Conservation (phyloP, 768 basidiomycete species). For the Collybia sp. region DNA sequence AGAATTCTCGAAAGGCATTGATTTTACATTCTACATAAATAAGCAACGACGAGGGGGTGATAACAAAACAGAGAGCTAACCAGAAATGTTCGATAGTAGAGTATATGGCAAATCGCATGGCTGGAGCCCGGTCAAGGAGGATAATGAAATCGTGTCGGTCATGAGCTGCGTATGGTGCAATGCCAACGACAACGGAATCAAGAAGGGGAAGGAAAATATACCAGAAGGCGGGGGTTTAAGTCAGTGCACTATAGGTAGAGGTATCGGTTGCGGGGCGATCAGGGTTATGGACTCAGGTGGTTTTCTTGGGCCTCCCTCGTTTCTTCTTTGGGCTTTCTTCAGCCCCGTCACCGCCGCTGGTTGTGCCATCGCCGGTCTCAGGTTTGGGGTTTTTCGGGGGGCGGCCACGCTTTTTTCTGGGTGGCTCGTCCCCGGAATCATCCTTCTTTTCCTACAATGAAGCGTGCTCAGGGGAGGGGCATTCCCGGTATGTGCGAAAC, state of each 20-base stretch:
- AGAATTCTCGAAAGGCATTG: slow-evolving; percentile 3
- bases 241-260: background rate
- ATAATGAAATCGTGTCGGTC: slow-evolving; percentile 28
- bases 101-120: slow-evolving; percentile 20
- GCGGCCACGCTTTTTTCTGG: slow-evolving; percentile 67
- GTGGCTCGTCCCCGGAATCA: slow-evolving; percentile 41
- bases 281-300: slow-evolving; percentile 8
- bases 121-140: slow-evolving; percentile 16
- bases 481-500: slow-evolving; percentile 14
- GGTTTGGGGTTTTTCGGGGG: slow-evolving; percentile 66
- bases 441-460: slow-evolving; percentile 38
- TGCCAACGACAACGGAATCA: slow-evolving; percentile 16
- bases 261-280: too few relatives aligned
- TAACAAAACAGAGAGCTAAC: slow-evolving; percentile 19
- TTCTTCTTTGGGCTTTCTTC: slow-evolving; percentile 62
- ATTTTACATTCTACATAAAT: slow-evolving; percentile 32
- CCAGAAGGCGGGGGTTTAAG: slow-evolving; percentile 16
- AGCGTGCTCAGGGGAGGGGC: slow-evolving; percentile 13
- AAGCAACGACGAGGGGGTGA: slow-evolving; percentile 23
- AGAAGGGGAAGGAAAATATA: slow-evolving; percentile 13
- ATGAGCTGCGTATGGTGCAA: slow-evolving; percentile 26
- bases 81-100: slow-evolving; percentile 14
- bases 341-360: slow-evolving; percentile 28
- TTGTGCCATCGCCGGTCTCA: slow-evolving; percentile 31
- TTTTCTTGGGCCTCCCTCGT: slow-evolving; percentile 65